Evolutionary conservation across 352 stramenopile species (phyloP), one percentile per base, ranked within the genome.

Genomic region (Pilasporangium apinafurcum): DNA sequence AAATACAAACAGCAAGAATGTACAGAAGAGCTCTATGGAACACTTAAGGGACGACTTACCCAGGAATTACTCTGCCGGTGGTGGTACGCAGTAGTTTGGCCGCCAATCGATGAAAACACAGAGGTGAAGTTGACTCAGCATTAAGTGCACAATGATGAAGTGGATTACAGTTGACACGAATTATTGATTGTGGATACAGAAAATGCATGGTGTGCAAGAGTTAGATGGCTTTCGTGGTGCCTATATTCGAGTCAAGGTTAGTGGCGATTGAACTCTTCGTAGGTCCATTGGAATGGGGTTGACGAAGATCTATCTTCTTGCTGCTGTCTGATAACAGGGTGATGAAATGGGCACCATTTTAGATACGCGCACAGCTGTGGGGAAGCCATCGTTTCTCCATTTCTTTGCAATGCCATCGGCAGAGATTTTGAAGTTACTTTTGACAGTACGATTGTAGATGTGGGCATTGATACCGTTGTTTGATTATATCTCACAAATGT

Each of bases 71-170:
- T 93, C 33, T 93, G 81, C 57, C 74, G 81, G 17, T 93, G 81
- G 81, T 93, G 81, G 81, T 93, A 93, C 37, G 81, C 77, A 8
- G 59, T 93, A 21, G 63, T 89, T 44, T 93, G 81, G 81, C 81
- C 81, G 9, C 64, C 71, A 0, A 49, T 50, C 10, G 63, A 85
- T 37, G 52, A 60, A 34, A 62, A 62, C 24, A 43, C 49, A 17
- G 17, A 44, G 29, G 64, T 76, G 43, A 18, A 50, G 43, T 52
- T 9, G 8, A 14, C 49, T 6, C 44, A 8, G n/a, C 2, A 16
- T 22, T 24, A 14, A 33, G n/a, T 21, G 18, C 20, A 5, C 18
- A 16, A 32, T 37, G 26, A 14, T 37, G 22, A 13, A 29, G 14
- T 26, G 10, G 8, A 28, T 8, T 44, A 2, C 10, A 12, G 12